Evolutionary conservation across 208 protist genomes (phyloP), one percentile per base, ranked within the genome.

Genomic region (Leishmania aethiopica): DNA sequence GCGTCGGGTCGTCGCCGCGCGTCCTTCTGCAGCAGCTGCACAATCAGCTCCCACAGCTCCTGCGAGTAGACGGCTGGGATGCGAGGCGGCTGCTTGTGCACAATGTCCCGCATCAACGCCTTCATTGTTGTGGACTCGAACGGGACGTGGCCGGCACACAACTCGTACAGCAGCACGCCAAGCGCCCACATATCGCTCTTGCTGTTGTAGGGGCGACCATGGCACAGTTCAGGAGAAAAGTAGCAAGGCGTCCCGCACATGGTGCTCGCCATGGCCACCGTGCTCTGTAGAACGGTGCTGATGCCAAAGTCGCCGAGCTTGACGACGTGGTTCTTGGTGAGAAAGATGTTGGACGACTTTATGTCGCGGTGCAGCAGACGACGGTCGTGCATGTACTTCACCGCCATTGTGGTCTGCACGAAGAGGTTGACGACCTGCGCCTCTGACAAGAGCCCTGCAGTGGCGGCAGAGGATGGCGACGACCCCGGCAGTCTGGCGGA

Each of bases 241-340:
- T 99, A 99, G 86, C 98, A 99, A 45, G 98, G 98, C 42, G 98
- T 99, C 17, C 98, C 98, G 51, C 98, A 98, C 88, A 98, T 94
- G n/a, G 98, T 99, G 62, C 92, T 91, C 32, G 96, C 95, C 94
- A 98, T 96, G 0, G 91, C 91, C 37, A 97, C 84, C 22, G 95
- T 97, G 86, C 88, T 95, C 80, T 95, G 90, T 47, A 98, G 80
- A 19, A 98, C 90, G 6, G 92, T 98, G 53, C 93, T 92, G 51
- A 98, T 97, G n/a, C 96, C 96, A 82, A 98, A 98, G 86, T 98
- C 96, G 40, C 96, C 95, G 13, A 98, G 87, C 82, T 98, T 98
- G 40, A 98, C 94, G 22, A 98, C 88, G 75, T 96, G 86, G 80
- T 89, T 89, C 17, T 81, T 82, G 3, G 93, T 96, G 28, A 99